Conservation (phyloP, 2,329 filamentous ascomycete genomes). For the Penicillium sp. region DNA sequence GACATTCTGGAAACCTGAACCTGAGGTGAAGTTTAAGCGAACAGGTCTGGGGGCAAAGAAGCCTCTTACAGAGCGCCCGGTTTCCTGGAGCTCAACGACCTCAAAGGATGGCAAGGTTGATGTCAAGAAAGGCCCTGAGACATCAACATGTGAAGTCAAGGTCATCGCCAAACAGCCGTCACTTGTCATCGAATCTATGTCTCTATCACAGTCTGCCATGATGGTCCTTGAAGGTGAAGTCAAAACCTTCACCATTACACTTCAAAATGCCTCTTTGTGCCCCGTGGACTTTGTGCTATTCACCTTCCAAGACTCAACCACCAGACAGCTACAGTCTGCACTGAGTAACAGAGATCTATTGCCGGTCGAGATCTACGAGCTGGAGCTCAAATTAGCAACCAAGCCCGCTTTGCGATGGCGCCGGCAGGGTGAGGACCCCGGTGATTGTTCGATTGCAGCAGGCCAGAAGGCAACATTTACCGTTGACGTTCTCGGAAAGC, state of each 20-base stretch:
- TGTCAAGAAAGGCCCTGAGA: conserved; percentile 36
- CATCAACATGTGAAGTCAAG: conserved; percentile 54
- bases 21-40: conserved; percentile 71
- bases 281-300: conserved; percentile 82
- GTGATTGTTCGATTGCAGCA: conserved; percentile 62
- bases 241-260: conserved; percentile 70
- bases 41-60: conserved; percentile 64
- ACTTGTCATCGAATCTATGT: conserved; percentile 70
- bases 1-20: conserved; percentile 69
- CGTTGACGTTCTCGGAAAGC: conserved; percentile 81
- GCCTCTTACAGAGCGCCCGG: conserved; percentile 45
- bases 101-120: conserved; percentile 36
- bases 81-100: conserved; percentile 45
- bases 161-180: conserved; percentile 79
- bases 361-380: conserved; percentile 77
- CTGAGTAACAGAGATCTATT: conserved; percentile 73
- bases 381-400: conserved; percentile 74
- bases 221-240: conserved; percentile 93
- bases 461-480: conserved; percentile 69
- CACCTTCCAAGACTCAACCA: conserved; percentile 86
- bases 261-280: conserved; percentile 74
- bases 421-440: conserved; percentile 47
- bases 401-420: conserved; percentile 64
- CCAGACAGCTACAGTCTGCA: conserved; percentile 70
- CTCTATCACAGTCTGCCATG: conserved; percentile 76